Evolutionary conservation across 73 alveolate genomes (phyloP).

Genomic region (Paramecium octaurelia): DNA sequence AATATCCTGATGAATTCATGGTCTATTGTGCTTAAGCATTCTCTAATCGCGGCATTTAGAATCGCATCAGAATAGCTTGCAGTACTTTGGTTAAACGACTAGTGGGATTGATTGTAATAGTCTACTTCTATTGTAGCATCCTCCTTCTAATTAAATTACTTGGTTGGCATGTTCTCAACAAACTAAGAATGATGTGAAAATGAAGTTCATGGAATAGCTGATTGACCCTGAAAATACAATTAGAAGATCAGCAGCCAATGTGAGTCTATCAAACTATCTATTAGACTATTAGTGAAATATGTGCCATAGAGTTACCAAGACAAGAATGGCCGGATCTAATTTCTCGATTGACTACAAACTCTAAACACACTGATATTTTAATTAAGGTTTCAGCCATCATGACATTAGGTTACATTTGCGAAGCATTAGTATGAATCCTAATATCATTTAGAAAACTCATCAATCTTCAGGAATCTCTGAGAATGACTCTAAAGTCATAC

Average conservation of each 20-base stretch:
- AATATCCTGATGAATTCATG: neutral
- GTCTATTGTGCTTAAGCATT: neutral
- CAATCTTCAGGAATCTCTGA: neutral
- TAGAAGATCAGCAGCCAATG: slow-evolving; percentile 36
- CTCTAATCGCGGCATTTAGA: neutral
- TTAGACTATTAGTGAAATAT: slow-evolving; percentile 18
- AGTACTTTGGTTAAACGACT: neutral
- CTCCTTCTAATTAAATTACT: neutral
- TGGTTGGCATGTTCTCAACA: neutral
- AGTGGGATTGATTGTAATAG: neutral
- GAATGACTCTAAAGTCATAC: neutral
- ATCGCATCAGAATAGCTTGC: neutral
- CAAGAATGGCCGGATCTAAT: slow-evolving; percentile 28
- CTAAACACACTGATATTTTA: neutral
- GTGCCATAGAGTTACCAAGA: slow-evolving; percentile 37
- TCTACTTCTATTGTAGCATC: neutral
- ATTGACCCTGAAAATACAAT: neutral
- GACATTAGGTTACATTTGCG: slow-evolving; percentile 44
- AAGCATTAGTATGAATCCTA: neutral
- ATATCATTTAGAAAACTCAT: neutral
- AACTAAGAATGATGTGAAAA: neutral
- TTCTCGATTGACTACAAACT: neutral
- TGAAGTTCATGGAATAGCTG: neutral
- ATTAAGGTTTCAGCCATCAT: slow-evolving; percentile 19
- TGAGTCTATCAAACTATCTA: neutral